phyloP scores from a whole-genome alignment of 371 early-diverging fungal species.

The Dinochytrium kinnereticum region DNA sequence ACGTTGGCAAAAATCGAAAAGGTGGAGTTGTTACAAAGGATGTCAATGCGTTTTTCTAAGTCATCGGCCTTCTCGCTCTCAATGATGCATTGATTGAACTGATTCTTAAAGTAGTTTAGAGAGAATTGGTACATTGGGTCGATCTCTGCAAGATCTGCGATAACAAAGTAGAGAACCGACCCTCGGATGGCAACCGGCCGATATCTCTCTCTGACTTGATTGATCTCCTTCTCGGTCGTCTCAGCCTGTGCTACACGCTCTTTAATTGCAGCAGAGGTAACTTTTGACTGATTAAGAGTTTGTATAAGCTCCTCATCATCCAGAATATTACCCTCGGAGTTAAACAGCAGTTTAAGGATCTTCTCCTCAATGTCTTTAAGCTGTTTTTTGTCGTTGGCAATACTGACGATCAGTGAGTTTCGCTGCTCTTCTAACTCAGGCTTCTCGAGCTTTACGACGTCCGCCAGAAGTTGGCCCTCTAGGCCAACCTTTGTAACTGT shows the following conservation, averaged over 20 bases:
- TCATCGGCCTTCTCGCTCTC: constrained; percentile 44
- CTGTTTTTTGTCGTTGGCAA: constrained; percentile 54
- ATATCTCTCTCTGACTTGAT: constrained; percentile 52
- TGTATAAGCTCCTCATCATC: constrained; percentile 58
- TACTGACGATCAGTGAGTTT: constrained; percentile 53
- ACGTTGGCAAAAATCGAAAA: constrained; percentile 49
- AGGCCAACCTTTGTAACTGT: constrained; percentile 55
- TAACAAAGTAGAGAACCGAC: constrained; percentile 53
- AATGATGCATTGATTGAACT: constrained; percentile 49
- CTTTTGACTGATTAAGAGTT: constrained; percentile 56
- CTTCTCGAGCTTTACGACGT: constrained; percentile 54
- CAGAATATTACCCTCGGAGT: constrained; percentile 57
- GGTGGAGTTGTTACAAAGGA: constrained; percentile 47
- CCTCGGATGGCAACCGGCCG: constrained; percentile 57
- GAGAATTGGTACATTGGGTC: constrained; percentile 61
- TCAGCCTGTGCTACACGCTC: constrained; percentile 52
- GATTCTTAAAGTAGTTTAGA: constrained; percentile 53
- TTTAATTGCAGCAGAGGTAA: constrained; percentile 56
- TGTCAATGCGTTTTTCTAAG: constrained; percentile 35
- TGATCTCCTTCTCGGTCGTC: constrained; percentile 51
- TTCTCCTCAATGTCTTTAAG: constrained; percentile 59
- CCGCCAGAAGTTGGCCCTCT: constrained; percentile 55
- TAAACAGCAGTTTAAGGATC: constrained; percentile 53
- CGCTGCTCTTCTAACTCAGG: constrained; percentile 58
- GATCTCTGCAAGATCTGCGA: constrained; percentile 54